Base-by-base conservation (phyloP, 2,329 filamentous ascomycete species). In the Graphiopsis chlorocephala region DNA sequence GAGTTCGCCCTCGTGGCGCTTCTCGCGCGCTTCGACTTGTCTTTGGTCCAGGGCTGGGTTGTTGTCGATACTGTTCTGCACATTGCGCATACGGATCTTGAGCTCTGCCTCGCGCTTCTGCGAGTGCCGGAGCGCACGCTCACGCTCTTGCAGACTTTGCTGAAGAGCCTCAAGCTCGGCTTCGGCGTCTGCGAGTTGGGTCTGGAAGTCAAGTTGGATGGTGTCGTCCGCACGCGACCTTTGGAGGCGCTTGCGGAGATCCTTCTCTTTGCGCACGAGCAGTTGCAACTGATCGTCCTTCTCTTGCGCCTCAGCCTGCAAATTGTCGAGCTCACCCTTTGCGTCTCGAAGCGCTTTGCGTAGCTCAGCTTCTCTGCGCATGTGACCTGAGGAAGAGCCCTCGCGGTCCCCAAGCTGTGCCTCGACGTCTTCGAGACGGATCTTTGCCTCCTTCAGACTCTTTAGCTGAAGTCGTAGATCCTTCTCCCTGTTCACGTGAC, bases 1-100 rank as follows among this genome's bases (percentile, higher is more conserved):
- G 61, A 97, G 81, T 79, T 96, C 91, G 76, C 88, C 88, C 72
- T 84, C 81, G 76, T 95, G 91, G 52, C 85, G 82, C 69, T 86
- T 86, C 72, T 92, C 88, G 53, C 89, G 87, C 64, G 87, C 84
- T 20, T 71, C 69, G 31, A 53, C 4, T 12, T 55, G n/a, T 35
- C 45, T 50, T 20, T 45, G 33, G 17, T 62, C 60, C 17, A 53
- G 1, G 15, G 23, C 23, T 4, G 33, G 23, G 33, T 42, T 45
- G 23, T 66, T 65, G 4, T 70, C 68, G 7, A 57, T 61, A 17
- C 68, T 67, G 15, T 59, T 53, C 20, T 66, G 68, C 29, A 72
- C 60, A 31, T 67, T 67, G 66, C 75, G 74, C 59, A 76, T 48
- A 63, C 72, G 73, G 25, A 68, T 63, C 35, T 76, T 73, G 15